Percentiles rank a stretch among this genome's conserved stretches.
Conservation (phyloP, 177 flowering plant genomes). For the Vitis hybrid region DNA sequence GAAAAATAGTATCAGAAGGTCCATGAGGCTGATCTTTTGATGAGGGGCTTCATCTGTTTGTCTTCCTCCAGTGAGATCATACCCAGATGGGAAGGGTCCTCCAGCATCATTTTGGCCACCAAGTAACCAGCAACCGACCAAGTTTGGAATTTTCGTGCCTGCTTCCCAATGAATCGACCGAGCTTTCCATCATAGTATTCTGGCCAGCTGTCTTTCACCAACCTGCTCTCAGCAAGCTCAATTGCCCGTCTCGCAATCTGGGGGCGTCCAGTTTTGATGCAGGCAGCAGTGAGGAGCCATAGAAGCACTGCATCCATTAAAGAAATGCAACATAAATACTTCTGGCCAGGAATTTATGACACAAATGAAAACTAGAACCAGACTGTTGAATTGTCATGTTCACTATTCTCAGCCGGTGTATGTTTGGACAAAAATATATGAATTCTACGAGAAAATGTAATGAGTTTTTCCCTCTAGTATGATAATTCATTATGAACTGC, state of each 20-base stretch:
- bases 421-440: no score
- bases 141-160: constrained; percentile 53
- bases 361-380: no score
- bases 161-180: constrained; percentile 60
- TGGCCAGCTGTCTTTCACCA: constrained; percentile 57
- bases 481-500: no score
- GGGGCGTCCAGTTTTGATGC: constrained; percentile 61
- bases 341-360: no score
- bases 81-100: constrained; percentile 61
- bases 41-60: constrained; percentile 47
- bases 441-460: no score
- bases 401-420: no score
- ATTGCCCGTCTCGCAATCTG: constrained; percentile 60
- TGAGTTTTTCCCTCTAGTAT: no score
- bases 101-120: constrained; percentile 71
- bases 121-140: constrained; percentile 68
- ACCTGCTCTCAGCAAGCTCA: constrained; percentile 49
- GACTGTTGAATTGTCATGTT: no score
- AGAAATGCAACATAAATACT: no score
- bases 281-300: constrained; percentile 67
- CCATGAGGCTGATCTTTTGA: constrained; percentile 60
- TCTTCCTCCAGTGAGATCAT: constrained; percentile 62
- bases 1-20: constrained; percentile 17
- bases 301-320: constrained; percentile 39
- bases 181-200: constrained; percentile 66